These are phyloP conservation scores for Leccinum pachyderme DNA, from an alignment of 1,284 basidiomycete species.

Conservation along the genomic window DNA sequence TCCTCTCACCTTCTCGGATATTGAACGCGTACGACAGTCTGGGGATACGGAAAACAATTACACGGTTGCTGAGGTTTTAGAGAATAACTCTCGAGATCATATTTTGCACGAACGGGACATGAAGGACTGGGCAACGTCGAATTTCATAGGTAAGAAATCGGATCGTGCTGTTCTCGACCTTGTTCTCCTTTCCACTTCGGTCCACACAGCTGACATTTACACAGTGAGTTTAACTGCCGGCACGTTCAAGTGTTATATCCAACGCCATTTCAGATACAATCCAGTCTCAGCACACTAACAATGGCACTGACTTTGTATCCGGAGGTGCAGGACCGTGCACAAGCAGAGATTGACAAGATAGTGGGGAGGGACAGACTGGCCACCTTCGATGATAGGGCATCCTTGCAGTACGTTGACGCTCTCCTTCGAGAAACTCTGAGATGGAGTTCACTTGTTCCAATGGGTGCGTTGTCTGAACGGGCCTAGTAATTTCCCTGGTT, in stretches of 20 bases:
- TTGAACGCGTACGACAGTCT: slow-evolving; percentile 6
- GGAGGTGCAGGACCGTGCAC: slow-evolving; percentile 25
- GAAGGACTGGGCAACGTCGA: slow-evolving; percentile 19
- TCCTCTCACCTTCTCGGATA: neutral
- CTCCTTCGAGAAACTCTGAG: slow-evolving; percentile 25
- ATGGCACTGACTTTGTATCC: slow-evolving; percentile 26
- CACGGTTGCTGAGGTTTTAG: slow-evolving; percentile 18
- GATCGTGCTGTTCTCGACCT: neutral
- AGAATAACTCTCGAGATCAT: slow-evolving; percentile 4
- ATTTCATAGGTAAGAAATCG: slow-evolving; percentile 19
- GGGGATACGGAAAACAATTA: slow-evolving; percentile 19
- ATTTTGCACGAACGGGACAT: slow-evolving; percentile 15
- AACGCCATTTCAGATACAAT: slow-evolving; percentile 21
- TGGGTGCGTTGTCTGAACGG: slow-evolving; percentile 16
- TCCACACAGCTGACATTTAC: slow-evolving; percentile 21
- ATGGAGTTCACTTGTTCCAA: slow-evolving; percentile 25
- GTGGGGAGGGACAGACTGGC: slow-evolving; percentile 25
- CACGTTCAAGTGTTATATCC: neutral
- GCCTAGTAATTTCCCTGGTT: neutral
- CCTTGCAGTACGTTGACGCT: slow-evolving; percentile 29
- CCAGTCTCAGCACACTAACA: slow-evolving; percentile 20
- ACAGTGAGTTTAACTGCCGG: slow-evolving; percentile 16
- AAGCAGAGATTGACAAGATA: slow-evolving; percentile 22
- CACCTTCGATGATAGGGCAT: slow-evolving; percentile 19
- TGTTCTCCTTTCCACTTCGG: neutral